A percentile compares a stretch with the other conserved stretches of the same genome.
Conservation (phyloP, 352 stramenopile genomes). For the Poterioochromonas sp. region DNA sequence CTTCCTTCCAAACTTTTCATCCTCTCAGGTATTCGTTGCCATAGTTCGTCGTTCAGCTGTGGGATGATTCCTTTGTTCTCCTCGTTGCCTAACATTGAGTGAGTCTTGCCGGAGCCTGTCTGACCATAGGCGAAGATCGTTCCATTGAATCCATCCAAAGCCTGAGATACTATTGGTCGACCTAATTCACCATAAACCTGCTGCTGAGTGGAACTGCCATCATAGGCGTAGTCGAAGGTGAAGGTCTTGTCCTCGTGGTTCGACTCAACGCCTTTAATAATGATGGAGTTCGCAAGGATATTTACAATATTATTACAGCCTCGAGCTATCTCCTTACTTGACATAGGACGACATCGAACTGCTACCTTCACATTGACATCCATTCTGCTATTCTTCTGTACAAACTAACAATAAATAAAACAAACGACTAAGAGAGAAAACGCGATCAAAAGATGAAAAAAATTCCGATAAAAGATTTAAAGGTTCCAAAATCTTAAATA, state of each 20-base stretch:
- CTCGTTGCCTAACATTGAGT: conserved; percentile 69
- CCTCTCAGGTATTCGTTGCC: conserved; percentile 54
- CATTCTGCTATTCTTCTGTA: too few species aligned
- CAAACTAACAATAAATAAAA: too few species aligned
- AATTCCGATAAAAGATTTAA: too few species aligned
- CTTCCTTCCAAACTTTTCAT: conserved; percentile 51
- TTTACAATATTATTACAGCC: conserved; percentile 53
- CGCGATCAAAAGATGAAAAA: too few species aligned
- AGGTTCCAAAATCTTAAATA: too few species aligned
- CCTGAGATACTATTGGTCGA: conserved; percentile 52
- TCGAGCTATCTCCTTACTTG: conserved; percentile 59
- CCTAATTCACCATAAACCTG: conserved; percentile 68
- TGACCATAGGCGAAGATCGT: conserved; percentile 83
- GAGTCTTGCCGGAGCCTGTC: conserved; percentile 76
- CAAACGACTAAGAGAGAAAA: too few species aligned
- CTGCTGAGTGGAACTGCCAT: conserved; percentile 57
- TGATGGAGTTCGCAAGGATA: conserved; percentile 48
- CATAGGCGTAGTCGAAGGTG: conserved; percentile 71
- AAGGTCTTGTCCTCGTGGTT: conserved; percentile 51
- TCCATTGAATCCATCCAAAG: conserved; percentile 56
- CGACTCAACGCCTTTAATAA: conserved; percentile 32
- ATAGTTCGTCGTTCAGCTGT: conserved; percentile 60
- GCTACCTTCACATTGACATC: conserved; percentile 69
- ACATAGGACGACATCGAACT: conserved; percentile 72
- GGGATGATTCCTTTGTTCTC: conserved; percentile 63